Base-by-base conservation (phyloP, 805 yeast genomes). In the Starmerella bombi region DNA sequence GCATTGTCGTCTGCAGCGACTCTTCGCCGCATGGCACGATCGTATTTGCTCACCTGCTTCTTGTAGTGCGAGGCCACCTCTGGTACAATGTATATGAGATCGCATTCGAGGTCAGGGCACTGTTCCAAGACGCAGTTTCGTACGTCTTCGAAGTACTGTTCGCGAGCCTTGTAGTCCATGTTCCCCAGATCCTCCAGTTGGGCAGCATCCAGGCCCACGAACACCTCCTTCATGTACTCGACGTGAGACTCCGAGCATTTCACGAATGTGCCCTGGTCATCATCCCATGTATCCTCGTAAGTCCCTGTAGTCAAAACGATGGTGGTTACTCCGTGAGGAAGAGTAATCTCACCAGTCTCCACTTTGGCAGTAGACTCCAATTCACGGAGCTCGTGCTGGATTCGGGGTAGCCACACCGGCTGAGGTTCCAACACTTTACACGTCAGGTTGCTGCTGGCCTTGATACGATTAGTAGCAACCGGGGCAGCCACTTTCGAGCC, bases 241-340 rank as follows among this genome's bases (percentile, higher is more conserved):
- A 3, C 21, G 37, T 44, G 48, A 2, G 31, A 12, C 8, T 23
- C 27, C 2, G 42, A 8, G 18, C 25, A 8, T 32, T 34, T 41
- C 29, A 41, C 38, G 16, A 44, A 46, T 3, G 31, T 16, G 3
- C 25, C 19, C 27, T 29, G 40, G 20, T 27, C 46, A 4, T 8
- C 28, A 14, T 37, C 37, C 45, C 46, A 46, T 10, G n/a, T 42
- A 25, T 46, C 50, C 4, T 32, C 34, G 25, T 25, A 46, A 6
- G 18, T 25, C 20, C 50, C 50, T 5, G 14, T 20, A 10, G 33
- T 41, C 1, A 38, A 16, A 4, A 43, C 33, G 5, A 43, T 21
- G 16, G 27, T 31, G 7, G 33, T 3, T 2, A 45, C 40, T 16
- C 49, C 49, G 1, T 32, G 38, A 5, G 32, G 32, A 12, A 23